A percentile compares a stretch with the other conserved stretches of the same genome.
Conservation (phyloP, 495 filamentous ascomycete genomes). For the Aspergillus cristatus region DNA sequence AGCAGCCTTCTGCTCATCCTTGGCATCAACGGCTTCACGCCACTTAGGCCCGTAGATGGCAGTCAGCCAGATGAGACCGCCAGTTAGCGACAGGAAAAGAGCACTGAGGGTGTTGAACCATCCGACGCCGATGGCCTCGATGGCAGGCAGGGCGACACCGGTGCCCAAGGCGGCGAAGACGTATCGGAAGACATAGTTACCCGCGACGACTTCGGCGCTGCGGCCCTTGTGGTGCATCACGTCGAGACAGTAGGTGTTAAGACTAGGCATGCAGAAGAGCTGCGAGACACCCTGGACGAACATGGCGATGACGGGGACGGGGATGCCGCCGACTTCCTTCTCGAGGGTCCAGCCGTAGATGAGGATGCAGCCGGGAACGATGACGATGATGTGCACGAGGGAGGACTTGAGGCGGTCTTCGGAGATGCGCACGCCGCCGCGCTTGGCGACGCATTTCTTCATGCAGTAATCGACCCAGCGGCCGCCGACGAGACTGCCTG, state of each 20-base stretch:
- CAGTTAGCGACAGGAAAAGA: slow-evolving; percentile 38
- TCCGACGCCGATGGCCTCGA: slow-evolving; percentile 59
- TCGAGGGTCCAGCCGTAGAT: slow-evolving; percentile 50
- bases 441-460: slow-evolving; percentile 51
- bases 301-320: slow-evolving; percentile 59
- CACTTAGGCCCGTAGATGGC: slow-evolving; percentile 43
- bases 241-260: slow-evolving; percentile 71
- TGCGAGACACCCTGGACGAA: slow-evolving; percentile 65
- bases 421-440: slow-evolving; percentile 49
- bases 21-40: slow-evolving; percentile 40
- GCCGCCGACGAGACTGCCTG: slow-evolving; percentile 62
- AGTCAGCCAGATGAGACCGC: slow-evolving; percentile 30
- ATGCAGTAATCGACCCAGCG: slow-evolving; percentile 61
- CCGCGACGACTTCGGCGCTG: slow-evolving; percentile 60
- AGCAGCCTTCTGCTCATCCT: slow-evolving; percentile 6
- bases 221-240: slow-evolving; percentile 53
- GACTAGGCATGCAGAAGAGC: slow-evolving; percentile 60
- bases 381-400: slow-evolving; percentile 41
- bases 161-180: slow-evolving; percentile 56
- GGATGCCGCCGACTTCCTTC: slow-evolving; percentile 54
- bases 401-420: slow-evolving; percentile 61
- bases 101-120: slow-evolving; percentile 48
- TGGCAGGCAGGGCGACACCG: slow-evolving; percentile 56
- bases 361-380: background rate
- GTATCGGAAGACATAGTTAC: slow-evolving; percentile 65